Evolutionary conservation across 140 eudicot species (phyloP).

Genomic region (Cichorium intybus): DNA sequence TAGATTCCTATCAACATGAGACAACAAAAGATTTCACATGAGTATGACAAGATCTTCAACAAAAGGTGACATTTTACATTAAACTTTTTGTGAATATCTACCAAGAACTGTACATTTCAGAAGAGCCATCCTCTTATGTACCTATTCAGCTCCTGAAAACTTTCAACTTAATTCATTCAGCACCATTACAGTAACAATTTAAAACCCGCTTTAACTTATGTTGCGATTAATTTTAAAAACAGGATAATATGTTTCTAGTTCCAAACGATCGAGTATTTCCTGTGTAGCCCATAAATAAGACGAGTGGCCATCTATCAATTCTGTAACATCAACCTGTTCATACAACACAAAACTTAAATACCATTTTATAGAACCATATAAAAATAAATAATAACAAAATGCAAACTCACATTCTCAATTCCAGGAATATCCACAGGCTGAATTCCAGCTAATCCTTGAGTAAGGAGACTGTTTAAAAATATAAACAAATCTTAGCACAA

Average conservation of each 20-base stretch:
- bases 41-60: too few species aligned
- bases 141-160: conserved; percentile 5
- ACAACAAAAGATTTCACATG: too few species aligned
- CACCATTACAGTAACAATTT: background rate
- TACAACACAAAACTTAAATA: background rate
- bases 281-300: conserved; percentile 87
- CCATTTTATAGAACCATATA: background rate
- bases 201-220: conserved; percentile 4
- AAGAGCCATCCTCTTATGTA: conserved; percentile 4
- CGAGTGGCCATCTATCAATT: conserved; percentile 83
- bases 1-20: too few species aligned
- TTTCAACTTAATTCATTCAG: background rate
- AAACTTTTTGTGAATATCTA: background rate
- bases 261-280: conserved; percentile 75
- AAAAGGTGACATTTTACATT: background rate
- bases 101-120: conserved; percentile 22
- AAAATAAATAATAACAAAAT: background rate
- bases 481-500: conserved; percentile 4
- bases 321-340: conserved; percentile 87
- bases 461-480: conserved; percentile 67
- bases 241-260: conserved; percentile 73
- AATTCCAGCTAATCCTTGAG: conserved; percentile 92
- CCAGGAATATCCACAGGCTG: conserved; percentile 85
- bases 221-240: conserved; percentile 37
- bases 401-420: conserved; percentile 75